Evolutionary conservation across 2,329 filamentous ascomycete genomes (phyloP), one percentile per base, ranked within the genome.

Genomic region (Sclerotinia glacialis): DNA sequence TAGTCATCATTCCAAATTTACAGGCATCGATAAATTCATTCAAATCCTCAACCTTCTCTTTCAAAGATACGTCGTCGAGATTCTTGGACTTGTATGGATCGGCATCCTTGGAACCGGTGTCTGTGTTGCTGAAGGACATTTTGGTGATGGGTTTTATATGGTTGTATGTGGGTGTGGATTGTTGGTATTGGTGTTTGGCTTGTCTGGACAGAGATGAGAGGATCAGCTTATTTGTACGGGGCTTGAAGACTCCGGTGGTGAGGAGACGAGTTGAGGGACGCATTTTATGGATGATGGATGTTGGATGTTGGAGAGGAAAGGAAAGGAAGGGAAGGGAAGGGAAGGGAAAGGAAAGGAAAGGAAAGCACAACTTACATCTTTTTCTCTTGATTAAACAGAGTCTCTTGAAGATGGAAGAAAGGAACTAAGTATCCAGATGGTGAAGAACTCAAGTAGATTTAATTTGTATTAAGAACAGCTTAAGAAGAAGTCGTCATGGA

Each of bases 1-100:
- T 96, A 11, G 92, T 95, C 86, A 96, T 88, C 89, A 96, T 91
- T 78, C 90, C 91, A 76, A 92, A 96, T 79, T 96, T 96, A 81
- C 83, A 85, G 69, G 83, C 82, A 47, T 85, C 83, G 75, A 91
- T 85, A 78, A 96, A 96, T 18, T 82, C 80, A 73, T 83, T 81
- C 49, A 96, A 83, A 68, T 90, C 91, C 67, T 89, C 84, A 69
- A 96, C 82, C 81, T 96, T 96, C 70, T 91, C 85, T 72, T 90
- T 85, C 44, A 92, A 78, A 3, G 87, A 81, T 18, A 55, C 26
- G 0, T 85, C 80, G 55, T 92, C 84, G 67, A 86, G 81, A 79
- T 91, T 93, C 79, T 88, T 86, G 67, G 81, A 79, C 76, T 86
- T 92, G 82, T 96, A 96, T 2, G 91, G 91, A 78, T 95, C 90